A percentile compares a stretch with the other conserved stretches of the same genome.
Conservation (phyloP, 371 early-diverging fungal species). For the Mucor indicus region DNA sequence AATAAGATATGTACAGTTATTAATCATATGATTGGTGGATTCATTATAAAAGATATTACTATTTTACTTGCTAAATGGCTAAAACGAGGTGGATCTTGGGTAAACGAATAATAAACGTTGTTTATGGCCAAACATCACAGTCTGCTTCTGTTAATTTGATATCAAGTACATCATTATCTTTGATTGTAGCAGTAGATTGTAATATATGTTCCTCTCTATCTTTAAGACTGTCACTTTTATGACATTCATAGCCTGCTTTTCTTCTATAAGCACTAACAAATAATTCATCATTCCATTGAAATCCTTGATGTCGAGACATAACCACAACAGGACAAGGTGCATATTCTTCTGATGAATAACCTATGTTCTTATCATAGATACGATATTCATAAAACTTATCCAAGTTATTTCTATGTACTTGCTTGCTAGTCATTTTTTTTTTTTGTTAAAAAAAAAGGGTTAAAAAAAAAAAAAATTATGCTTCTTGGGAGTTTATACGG, state of each 20-base stretch:
- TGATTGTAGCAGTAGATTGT: not conserved
- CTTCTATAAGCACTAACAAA: constrained; percentile 21
- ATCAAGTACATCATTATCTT: constrained; percentile 21
- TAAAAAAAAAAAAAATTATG: too few relatives aligned
- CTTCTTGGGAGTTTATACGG: too few relatives aligned
- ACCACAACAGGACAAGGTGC: constrained; percentile 24
- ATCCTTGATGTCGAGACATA: constrained; percentile 30
- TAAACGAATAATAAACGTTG: constrained; percentile 30
- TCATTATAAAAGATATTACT: constrained; percentile 45
- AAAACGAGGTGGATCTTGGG: constrained; percentile 50
- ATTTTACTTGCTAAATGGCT: constrained; percentile 50
- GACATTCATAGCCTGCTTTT: constrained; percentile 21
- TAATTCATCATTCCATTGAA: constrained; percentile 27
- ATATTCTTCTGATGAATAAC: constrained; percentile 3
- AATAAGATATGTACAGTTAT: constrained; percentile 35
- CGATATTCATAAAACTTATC: constrained; percentile 33
- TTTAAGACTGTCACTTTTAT: constrained; percentile 19
- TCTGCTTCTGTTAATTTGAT: constrained; percentile 22
- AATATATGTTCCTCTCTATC: constrained; percentile 6
- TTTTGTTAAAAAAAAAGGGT: too few relatives aligned
- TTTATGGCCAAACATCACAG: constrained; percentile 26
- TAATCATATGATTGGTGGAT: constrained; percentile 39
- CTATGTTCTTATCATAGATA: constrained; percentile 26
- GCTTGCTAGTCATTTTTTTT: too few relatives aligned
- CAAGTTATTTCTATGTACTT: not conserved